These are phyloP conservation scores for Eudorina sp. DNA, from an alignment of 139 green algal species.

Conservation along the genomic window DNA sequence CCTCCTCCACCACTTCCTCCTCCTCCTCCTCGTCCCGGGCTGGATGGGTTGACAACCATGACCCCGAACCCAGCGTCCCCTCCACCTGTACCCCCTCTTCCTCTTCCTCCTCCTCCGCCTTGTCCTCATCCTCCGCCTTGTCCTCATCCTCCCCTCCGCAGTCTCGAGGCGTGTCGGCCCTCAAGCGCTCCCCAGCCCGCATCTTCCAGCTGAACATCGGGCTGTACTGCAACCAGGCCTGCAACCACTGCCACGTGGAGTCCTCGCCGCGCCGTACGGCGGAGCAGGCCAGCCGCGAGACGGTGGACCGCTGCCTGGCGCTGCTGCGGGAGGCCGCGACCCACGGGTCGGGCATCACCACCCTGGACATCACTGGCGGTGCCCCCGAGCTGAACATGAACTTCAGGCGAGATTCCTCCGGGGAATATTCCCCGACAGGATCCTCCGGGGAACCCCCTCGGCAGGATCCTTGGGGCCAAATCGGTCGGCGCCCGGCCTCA, in stretches of 20 bases:
- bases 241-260: slow-evolving; percentile 98
- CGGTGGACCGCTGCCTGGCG: slow-evolving; percentile 80
- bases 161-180: slow-evolving; percentile 55
- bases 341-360: slow-evolving; percentile 62
- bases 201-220: slow-evolving; percentile 98
- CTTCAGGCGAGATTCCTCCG: slow-evolving; percentile 89
- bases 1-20: too few relatives aligned
- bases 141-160: slow-evolving; percentile 19
- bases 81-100: background rate
- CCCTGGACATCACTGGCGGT: slow-evolving; percentile 95
- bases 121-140: background rate
- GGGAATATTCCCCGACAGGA: too few relatives aligned
- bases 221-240: slow-evolving; percentile 99
- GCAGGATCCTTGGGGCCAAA: too few relatives aligned
- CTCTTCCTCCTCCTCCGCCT: background rate
- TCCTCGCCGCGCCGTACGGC: slow-evolving; percentile 83
- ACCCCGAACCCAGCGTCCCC: background rate
- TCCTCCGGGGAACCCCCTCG: too few relatives aligned
- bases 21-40: too few relatives aligned
- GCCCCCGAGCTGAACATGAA: slow-evolving; percentile 92
- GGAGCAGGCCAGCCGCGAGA: slow-evolving; percentile 82
- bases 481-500: too few relatives aligned
- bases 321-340: slow-evolving; percentile 68
- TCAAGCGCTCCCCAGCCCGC: slow-evolving; percentile 68
- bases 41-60: too few relatives aligned